Base-by-base conservation (phyloP, 2,329 filamentous ascomycete genomes). In the Aspergillus sp. region DNA sequence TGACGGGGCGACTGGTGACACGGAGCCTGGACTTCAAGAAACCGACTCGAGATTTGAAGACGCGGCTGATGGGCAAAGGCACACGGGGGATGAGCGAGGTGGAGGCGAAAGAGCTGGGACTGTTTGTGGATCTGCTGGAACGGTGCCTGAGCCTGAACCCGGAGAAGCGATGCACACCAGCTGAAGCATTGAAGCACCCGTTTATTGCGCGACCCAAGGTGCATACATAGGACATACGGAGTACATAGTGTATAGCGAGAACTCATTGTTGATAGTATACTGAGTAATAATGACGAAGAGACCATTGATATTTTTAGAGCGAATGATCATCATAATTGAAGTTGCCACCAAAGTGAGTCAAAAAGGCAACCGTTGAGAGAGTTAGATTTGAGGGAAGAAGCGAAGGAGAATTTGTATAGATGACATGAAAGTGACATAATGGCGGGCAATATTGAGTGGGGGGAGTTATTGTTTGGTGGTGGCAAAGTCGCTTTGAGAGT, bases 81-180 rank as follows among this genome's bases (percentile, higher is more conserved):
- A 84, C 84, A 5, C 81, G 80, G 44, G 85, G 83, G 40, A 83
- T 95, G 75, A 81, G 75, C 39, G 85, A 90, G 49, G 73, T 74
- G 7, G 88, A 93, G 64, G 73, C 79, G 33, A 86, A 84, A 64
- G 89, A 96, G 57, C 71, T 96, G 49, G 83, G 85, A 46, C 76
- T 85, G 42, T 95, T 98, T 66, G 77, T 89, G 54, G 90, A 97
- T 66, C 71, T 98, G 39, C 71, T 98, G 45, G 90, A 95, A 60
- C 85, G 86, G 43, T 97, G 90, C 62, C 74, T 98, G 51, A 82
- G 85, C 46, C 77, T 97, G 51, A 95, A 97, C 61, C 89, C 91
- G 1, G 90, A 95, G 64, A 95, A 94, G 74, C 81, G 93, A 50
- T 87, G 93, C 58, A 91, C 87, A 37, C 88, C 93, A 0, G 74